Evolutionary conservation across 75 land plant species (phyloP).

Genomic region (Azolla pinnata): DNA sequence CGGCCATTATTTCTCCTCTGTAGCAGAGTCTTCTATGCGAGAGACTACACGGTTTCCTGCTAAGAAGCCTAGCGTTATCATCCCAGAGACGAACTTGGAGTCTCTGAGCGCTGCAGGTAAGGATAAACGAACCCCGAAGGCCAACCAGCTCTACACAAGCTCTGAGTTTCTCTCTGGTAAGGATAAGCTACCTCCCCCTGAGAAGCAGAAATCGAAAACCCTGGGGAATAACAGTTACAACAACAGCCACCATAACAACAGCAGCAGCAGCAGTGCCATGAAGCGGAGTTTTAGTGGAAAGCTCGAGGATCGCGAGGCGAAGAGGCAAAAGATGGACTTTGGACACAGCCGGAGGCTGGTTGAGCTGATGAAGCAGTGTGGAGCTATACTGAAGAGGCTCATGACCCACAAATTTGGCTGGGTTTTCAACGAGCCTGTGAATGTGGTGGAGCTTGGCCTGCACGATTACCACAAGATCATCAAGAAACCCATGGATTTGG

Average conservation of each 20-base stretch:
- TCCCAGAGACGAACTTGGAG: slow-evolving; percentile 3
- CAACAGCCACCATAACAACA: too few species aligned
- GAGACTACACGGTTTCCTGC: slow-evolving; percentile 20
- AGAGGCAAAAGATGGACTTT: slow-evolving; percentile 13
- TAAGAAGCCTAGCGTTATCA: slow-evolving; percentile 15
- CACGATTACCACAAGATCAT: slow-evolving; percentile 65
- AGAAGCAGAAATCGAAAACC: slow-evolving; percentile 17
- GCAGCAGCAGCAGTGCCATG: background rate
- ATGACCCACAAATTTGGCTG: slow-evolving; percentile 49
- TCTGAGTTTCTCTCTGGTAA: slow-evolving; percentile 44
- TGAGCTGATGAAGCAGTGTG: slow-evolving; percentile 51
- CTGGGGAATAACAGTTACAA: too few species aligned
- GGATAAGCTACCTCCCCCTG: slow-evolving; percentile 49
- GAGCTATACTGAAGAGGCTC: slow-evolving; percentile 40
- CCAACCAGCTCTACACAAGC: slow-evolving; percentile 32
- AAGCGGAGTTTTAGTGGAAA: slow-evolving; percentile 15
- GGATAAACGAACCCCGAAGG: slow-evolving; percentile 43
- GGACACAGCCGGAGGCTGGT: slow-evolving; percentile 12
- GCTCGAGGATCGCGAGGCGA: slow-evolving; percentile 9
- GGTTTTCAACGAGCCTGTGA: slow-evolving; percentile 73
- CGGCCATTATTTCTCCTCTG: slow-evolving; percentile 5
- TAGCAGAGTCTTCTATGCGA: slow-evolving; percentile 6
- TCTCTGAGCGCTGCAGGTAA: background rate
- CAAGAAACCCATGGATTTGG: slow-evolving; percentile 79
- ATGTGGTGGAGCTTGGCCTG: slow-evolving; percentile 43